Conservation (phyloP, 371 early-diverging fungal genomes). For the Mucor racemosus region DNA sequence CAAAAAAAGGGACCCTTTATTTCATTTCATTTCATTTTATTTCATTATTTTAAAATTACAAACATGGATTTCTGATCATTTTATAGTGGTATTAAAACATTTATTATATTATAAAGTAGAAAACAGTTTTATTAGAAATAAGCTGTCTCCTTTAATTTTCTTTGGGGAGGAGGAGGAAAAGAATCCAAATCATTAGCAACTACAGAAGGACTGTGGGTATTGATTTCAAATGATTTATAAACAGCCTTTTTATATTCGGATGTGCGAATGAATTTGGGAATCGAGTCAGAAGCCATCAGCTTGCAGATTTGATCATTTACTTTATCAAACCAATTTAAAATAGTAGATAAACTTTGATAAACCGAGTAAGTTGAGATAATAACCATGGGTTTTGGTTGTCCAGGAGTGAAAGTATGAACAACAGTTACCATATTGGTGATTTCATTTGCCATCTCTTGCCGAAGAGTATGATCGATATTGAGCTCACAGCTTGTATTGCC, state of each 20-base stretch:
- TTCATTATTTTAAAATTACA: neutral
- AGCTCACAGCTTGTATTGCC: constrained; percentile 44
- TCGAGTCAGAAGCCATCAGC: constrained; percentile 65
- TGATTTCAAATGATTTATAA: neutral
- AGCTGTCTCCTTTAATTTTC: constrained; percentile 15
- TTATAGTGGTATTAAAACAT: neutral
- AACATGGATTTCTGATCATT: neutral
- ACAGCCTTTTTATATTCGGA: constrained; percentile 41
- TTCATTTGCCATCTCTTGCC: constrained; percentile 32
- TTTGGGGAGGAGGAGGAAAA: constrained; percentile 26
- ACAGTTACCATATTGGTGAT: constrained; percentile 32
- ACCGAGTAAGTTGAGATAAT: constrained; percentile 15
- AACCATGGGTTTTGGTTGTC: constrained; percentile 3
- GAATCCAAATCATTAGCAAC: constrained; percentile 12
- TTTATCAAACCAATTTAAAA: constrained; percentile 57
- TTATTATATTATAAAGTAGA: neutral
- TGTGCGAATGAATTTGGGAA: constrained; percentile 67
- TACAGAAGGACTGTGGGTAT: neutral
- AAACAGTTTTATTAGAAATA: constrained; percentile 1
- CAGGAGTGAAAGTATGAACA: constrained; percentile 2
- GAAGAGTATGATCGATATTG: constrained; percentile 42
- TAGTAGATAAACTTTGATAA: constrained; percentile 13
- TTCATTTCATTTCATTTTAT: neutral
- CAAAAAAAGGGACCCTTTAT: neutral
- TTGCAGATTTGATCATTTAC: constrained; percentile 62